phyloP scores from a whole-genome alignment of 2,329 filamentous ascomycete genomes.

The Seiridium unicorne region DNA sequence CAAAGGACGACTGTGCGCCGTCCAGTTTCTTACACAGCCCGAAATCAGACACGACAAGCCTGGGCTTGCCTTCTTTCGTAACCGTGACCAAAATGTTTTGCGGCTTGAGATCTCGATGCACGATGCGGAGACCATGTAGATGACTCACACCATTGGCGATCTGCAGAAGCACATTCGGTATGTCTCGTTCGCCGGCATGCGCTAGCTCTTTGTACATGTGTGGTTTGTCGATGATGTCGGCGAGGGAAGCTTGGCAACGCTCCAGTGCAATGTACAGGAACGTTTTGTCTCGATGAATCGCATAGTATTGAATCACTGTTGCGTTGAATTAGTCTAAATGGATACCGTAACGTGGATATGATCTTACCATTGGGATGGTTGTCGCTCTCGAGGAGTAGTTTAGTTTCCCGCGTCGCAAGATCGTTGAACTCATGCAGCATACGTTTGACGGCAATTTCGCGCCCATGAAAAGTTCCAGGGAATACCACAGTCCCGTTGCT shows the following conservation, averaged over 20 bases:
- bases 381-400: conserved; percentile 86
- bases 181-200: conserved; percentile 68
- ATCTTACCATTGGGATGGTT: conserved; percentile 78
- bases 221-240: conserved; percentile 83
- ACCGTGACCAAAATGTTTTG: conserved; percentile 92
- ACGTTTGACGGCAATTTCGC: conserved; percentile 91
- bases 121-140: conserved; percentile 87
- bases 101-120: conserved; percentile 95
- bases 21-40: conserved; percentile 97
- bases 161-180: conserved; percentile 80
- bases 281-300: conserved; percentile 81
- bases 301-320: conserved; percentile 89
- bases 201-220: conserved; percentile 67
- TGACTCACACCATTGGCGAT: conserved; percentile 88
- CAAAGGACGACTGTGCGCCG: conserved; percentile 89
- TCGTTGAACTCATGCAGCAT: conserved; percentile 97
- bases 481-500: conserved; percentile 98
- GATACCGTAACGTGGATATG: background rate
- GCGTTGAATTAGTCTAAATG: background rate
- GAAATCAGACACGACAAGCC: conserved; percentile 96
- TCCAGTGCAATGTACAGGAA: conserved; percentile 97
- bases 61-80: conserved; percentile 66
- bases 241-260: conserved; percentile 88
- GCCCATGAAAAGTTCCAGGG: conserved; percentile 88
- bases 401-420: conserved; percentile 91